These are phyloP conservation scores for Solanum aculeatissimum DNA, from an alignment of 305 asterid species.

Conservation along the genomic window DNA sequence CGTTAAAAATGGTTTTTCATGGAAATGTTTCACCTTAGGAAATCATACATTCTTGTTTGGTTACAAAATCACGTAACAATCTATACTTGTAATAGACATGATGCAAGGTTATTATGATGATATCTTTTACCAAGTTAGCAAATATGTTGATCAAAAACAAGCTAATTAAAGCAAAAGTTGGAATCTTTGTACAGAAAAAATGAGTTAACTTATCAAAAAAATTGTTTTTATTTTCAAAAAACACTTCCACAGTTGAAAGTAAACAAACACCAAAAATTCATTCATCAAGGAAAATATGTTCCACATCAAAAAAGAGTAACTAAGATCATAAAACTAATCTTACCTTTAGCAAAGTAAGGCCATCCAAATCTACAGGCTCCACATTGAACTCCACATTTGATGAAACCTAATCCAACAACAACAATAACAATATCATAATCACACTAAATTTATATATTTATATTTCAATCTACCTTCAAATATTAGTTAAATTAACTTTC, in stretches of 20 bases:
- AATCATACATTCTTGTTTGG: background rate
- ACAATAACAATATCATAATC: background rate
- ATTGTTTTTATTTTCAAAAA: background rate
- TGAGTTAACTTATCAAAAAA: background rate
- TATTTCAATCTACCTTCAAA: background rate
- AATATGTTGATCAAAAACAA: background rate
- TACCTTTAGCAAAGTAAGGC: conserved; percentile 72
- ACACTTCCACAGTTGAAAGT: background rate
- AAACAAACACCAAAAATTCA: background rate
- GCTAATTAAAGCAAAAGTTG: background rate
- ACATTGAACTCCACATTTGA: conserved; percentile 27
- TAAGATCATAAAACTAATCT: background rate
- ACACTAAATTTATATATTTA: too few relatives aligned
- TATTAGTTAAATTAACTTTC: background rate
- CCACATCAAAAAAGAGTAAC: background rate
- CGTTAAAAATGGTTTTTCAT: background rate
- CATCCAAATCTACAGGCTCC: conserved; percentile 66
- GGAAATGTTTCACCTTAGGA: background rate
- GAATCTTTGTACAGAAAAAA: background rate
- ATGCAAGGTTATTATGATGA: background rate
- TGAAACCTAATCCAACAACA: conserved; percentile 33
- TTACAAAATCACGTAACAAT: background rate
- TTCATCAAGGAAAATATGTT: background rate
- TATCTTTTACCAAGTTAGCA: background rate
- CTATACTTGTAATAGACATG: background rate